These are phyloP conservation scores for Combretum micranthum DNA, from an alignment of 345 rosid genomes.

Conservation along the genomic window DNA sequence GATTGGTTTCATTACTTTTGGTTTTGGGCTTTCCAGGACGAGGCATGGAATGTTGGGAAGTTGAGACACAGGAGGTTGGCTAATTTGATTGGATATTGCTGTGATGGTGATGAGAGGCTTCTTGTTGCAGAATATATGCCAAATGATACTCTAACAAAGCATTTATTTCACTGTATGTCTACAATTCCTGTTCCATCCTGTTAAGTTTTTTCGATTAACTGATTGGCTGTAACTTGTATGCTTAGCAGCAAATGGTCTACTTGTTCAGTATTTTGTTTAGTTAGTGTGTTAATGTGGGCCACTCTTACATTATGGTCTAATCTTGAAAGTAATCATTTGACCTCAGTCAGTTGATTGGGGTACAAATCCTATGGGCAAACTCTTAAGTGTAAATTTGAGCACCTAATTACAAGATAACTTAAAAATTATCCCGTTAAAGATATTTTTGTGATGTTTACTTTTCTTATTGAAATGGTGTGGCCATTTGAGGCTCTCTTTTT, in stretches of 20 bases:
- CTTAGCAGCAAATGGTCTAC: too few species aligned
- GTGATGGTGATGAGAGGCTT: conserved; percentile 93
- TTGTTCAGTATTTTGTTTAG: too few species aligned
- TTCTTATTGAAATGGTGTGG: background rate
- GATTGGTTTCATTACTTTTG: background rate
- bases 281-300: too few species aligned
- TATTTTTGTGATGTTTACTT: too few species aligned
- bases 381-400: background rate
- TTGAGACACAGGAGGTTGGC: conserved; percentile 76
- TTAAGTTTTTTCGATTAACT: background rate
- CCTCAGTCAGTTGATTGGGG: too few species aligned
- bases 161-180: conserved; percentile 79
- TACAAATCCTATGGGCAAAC: background rate
- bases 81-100: conserved; percentile 94
- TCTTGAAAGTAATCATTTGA: too few species aligned
- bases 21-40: conserved; percentile 47
- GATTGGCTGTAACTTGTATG: conserved; percentile 5
- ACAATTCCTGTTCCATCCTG: conserved; percentile 4
- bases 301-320: too few species aligned
- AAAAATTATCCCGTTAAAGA: too few species aligned
- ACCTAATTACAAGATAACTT: too few species aligned
- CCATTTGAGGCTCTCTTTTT: conserved; percentile 10
- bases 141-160: conserved; percentile 94
- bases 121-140: conserved; percentile 99
- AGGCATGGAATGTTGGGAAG: conserved; percentile 88